Base-by-base conservation (phyloP, 192 early-diverging fungal genomes). In the Diversispora eburnea region DNA sequence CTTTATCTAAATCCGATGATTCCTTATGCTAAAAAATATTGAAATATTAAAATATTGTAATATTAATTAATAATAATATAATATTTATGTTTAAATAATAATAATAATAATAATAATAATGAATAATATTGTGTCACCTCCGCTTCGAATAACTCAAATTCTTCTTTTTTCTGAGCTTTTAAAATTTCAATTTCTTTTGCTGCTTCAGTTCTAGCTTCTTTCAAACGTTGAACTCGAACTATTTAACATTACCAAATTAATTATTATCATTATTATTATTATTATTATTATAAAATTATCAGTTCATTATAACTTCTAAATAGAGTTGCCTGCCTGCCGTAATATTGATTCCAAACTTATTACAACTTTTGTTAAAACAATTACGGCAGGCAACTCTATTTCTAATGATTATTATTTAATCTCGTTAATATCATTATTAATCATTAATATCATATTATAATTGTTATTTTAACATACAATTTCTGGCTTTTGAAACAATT, bases 201-300 rank as follows among this genome's bases (percentile, higher is more conserved):
- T 39, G 97, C 97, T 75, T 96, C 94, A 10, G 91, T 88, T 72
- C 97, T 91, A n/a, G 97, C 97, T 77, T 94, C 95, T 85, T 96
- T 95, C 61, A 99, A 84, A 57, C 94, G 88, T 80, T 95, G 89
- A 63, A 94, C 88, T 66, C 97, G 93, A 83, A 96, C 90, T 93
- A 72, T 70, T 20, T 54, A 51, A 33, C 25, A 33, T 33, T 33
- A 33, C 25, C 25, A 33, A 33, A 33, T 33, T 33, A 12, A 51
- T 51, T 54, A 54, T 54, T 54, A 54, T 5, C 19, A 47, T 17
- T 25, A 70, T n/a, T n/a, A 61, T 57, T 9, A 19, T 12, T 2
- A 55, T 39, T 25, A 63, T 39, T 43, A 5, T 19, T 19, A 22
- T 45, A 55, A 48, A 20, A 22, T 33, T 12, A 25, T 62, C 8